Evolutionary conservation across 208 protist species (phyloP), one percentile per base, ranked within the genome.

Genomic region (Trypanosoma cruzi): DNA sequence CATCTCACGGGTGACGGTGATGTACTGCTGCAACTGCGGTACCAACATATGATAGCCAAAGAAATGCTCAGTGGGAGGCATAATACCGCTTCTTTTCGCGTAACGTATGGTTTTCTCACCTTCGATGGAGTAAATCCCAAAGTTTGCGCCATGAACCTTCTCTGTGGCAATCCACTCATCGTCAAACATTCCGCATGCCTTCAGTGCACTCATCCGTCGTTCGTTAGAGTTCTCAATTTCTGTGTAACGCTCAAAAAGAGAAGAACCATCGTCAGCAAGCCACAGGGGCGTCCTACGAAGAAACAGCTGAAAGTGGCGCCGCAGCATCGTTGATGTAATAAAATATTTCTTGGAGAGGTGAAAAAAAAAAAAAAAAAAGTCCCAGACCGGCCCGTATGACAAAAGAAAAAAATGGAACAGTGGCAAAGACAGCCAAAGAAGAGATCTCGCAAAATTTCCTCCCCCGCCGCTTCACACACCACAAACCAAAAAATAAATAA

Each of bases 61-160:
- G 59, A 96, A 96, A 71, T 92, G 84, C 75, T 96, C 87, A 11
- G 48, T 80, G 22, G 77, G 82, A 13, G 84, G 69, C 82, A 96
- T 89, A 60, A 94, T 86, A 20, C 90, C 90, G 61, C 85, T 93
- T 52, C 88, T 71, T 64, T 96, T 96, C 1, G 90, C 85, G 62
- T 86, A 96, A 4, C 81, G 79, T 29, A 91, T 74, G 16, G 49
- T 75, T 22, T 77, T 81, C 7, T 85, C 82, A 61, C 77, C 68
- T 11, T 88, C 75, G n/a, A 81, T 78, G 32, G 83, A 89, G 77
- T 95, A 93, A 36, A 96, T 85, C 22, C 84, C 85, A 69, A 96
- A 96, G 79, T 96, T 96, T 8, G 90, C 90, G 44, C 90, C 90
- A 69, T 96, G 87, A 32, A 96, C 88, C 73, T 96, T 96, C 54